Evolutionary conservation across 768 basidiomycete genomes (phyloP).

Genomic region (Lactarius vividus): DNA sequence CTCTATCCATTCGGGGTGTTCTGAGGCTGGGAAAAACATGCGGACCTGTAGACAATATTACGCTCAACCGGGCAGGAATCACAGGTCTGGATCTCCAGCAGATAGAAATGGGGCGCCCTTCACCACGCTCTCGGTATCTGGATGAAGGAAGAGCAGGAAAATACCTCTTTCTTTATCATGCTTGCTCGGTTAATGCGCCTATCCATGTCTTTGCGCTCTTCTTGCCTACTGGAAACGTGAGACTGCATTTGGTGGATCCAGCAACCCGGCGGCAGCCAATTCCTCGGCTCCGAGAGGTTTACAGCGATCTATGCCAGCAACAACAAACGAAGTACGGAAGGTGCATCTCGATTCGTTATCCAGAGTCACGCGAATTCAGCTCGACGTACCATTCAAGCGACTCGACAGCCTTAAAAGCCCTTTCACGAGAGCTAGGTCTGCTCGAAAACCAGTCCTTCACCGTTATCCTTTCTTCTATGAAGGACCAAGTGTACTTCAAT

Average conservation of each 20-base stretch:
- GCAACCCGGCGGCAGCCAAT: conserved; percentile 84
- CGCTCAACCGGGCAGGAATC: conserved; percentile 79
- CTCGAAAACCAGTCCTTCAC: conserved; percentile 71
- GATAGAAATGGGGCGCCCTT: conserved; percentile 59
- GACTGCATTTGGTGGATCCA: conserved; percentile 87
- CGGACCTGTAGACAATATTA: conserved; percentile 60
- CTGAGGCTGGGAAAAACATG: conserved; percentile 86
- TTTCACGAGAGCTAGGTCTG: conserved; percentile 82
- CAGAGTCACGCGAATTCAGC: conserved; percentile 54
- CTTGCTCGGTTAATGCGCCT: conserved; percentile 63
- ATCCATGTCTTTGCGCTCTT: conserved; percentile 90
- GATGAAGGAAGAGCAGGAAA: conserved; percentile 65
- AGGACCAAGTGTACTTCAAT: conserved; percentile 83
- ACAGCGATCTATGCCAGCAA: conserved; percentile 59
- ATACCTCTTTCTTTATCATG: conserved; percentile 88
- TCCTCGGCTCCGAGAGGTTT: conserved; percentile 70
- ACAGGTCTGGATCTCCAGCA: conserved; percentile 81
- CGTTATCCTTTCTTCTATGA: conserved; percentile 81
- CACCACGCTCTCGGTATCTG: conserved; percentile 68
- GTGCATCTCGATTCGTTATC: conserved; percentile 60
- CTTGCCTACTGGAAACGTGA: conserved; percentile 63
- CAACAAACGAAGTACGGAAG: conserved; percentile 41
- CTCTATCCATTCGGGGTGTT: conserved; percentile 76
- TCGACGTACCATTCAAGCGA: conserved; percentile 80
- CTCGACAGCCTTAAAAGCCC: conserved; percentile 72